phyloP scores from a whole-genome alignment of 2,329 filamentous ascomycete species.

The Penicillium sp. region DNA sequence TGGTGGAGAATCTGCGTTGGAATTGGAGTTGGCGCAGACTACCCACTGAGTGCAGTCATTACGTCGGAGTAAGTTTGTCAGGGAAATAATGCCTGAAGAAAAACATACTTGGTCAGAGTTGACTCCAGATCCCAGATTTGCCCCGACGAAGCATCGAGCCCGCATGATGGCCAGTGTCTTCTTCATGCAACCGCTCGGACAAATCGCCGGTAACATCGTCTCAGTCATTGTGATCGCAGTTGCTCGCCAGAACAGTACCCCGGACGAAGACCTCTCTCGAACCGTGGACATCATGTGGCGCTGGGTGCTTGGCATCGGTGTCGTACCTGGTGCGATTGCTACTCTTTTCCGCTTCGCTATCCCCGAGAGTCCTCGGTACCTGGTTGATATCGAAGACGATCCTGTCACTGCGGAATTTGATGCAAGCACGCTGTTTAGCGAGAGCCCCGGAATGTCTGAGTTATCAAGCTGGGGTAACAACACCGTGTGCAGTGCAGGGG shows the following conservation, averaged over 20 bases:
- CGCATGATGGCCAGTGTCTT: slow-evolving; percentile 69
- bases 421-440: slow-evolving; percentile 60
- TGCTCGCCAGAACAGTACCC: slow-evolving; percentile 23
- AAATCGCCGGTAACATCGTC: slow-evolving; percentile 65
- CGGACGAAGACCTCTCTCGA: slow-evolving; percentile 30
- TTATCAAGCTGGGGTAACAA: slow-evolving; percentile 32
- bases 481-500: slow-evolving; percentile 6
- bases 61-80: slow-evolving; percentile 60
- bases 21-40: slow-evolving; percentile 66
- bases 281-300: slow-evolving; percentile 65
- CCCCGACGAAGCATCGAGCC: slow-evolving; percentile 62
- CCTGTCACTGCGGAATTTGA: slow-evolving; percentile 60
- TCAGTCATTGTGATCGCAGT: slow-evolving; percentile 51
- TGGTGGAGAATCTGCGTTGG: slow-evolving; percentile 53
- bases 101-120: neutral
- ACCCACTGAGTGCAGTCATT: slow-evolving; percentile 67
- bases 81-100: neutral
- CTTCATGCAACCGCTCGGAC: slow-evolving; percentile 68
- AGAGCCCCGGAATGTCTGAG: slow-evolving; percentile 22
- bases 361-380: slow-evolving; percentile 66
- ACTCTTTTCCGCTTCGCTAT: slow-evolving; percentile 68
- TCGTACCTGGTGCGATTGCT: slow-evolving; percentile 63
- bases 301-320: slow-evolving; percentile 66
- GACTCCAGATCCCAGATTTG: slow-evolving; percentile 37
- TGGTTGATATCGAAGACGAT: slow-evolving; percentile 65